A percentile compares a stretch with the other conserved stretches of the same genome.
Evolutionary conservation across 2,329 filamentous ascomycete genomes (phyloP).

Genomic region (Diaporthe batatas): DNA sequence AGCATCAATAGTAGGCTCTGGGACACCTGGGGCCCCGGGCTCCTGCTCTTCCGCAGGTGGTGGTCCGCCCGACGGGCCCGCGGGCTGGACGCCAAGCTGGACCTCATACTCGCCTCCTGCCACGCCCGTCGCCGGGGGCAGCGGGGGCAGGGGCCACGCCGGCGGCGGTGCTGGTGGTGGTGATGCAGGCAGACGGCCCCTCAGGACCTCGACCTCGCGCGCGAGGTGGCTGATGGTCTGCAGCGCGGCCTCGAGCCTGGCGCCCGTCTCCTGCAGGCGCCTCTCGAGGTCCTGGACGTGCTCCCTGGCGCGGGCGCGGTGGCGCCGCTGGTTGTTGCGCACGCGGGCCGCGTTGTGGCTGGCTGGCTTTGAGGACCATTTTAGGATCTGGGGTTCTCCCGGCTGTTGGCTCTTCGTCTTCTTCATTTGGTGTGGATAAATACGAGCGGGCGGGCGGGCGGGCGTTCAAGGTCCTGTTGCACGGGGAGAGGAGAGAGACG

Average conservation of each 20-base stretch:
- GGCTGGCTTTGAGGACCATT: slow-evolving; percentile 49
- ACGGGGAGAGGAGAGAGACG: background rate
- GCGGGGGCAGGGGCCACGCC: background rate
- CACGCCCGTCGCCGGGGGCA: too few relatives aligned
- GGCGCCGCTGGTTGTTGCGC: slow-evolving; percentile 65
- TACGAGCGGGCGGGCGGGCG: too few relatives aligned
- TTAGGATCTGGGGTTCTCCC: slow-evolving; percentile 35
- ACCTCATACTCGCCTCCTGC: too few relatives aligned
- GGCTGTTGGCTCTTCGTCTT: background rate
- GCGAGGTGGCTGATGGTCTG: slow-evolving; percentile 33
- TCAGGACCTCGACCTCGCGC: slow-evolving; percentile 36
- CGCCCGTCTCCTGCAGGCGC: slow-evolving; percentile 45
- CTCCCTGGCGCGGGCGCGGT: slow-evolving; percentile 59
- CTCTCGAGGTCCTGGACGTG: slow-evolving; percentile 56
- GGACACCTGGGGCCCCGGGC: background rate
- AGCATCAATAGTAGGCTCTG: too few relatives aligned
- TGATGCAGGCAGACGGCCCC: background rate
- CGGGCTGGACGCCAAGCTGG: too few relatives aligned
- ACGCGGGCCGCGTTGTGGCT: slow-evolving; percentile 55
- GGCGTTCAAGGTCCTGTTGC: too few relatives aligned
- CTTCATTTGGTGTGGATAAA: background rate
- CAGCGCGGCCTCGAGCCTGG: slow-evolving; percentile 45
- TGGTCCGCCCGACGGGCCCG: too few relatives aligned
- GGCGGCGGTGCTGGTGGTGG: too few relatives aligned
- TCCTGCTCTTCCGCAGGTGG: too few relatives aligned